Evolutionary conservation across 768 basidiomycete species (phyloP).

Genomic region (Lentinus brumalis): DNA sequence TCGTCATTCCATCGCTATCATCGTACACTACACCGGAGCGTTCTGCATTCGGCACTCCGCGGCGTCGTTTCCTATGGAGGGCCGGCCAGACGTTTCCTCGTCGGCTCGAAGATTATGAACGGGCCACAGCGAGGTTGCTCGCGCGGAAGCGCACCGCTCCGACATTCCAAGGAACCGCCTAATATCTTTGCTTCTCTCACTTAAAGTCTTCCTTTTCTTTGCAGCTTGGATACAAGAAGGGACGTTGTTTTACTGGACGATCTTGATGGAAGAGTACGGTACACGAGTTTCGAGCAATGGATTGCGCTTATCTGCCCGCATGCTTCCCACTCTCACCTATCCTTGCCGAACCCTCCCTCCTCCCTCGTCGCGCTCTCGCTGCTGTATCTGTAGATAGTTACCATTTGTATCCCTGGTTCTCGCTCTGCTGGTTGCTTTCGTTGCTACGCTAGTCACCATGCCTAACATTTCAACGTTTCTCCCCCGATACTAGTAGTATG

Average conservation of each 20-base stretch:
- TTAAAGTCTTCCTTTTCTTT: no score
- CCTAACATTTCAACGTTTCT: no score
- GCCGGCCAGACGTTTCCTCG: not conserved
- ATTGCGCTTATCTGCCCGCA: not conserved
- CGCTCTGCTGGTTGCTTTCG: not conserved
- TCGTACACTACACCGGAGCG: not conserved
- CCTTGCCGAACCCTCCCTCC: not conserved
- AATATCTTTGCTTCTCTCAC: no score
- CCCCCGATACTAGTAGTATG: no score
- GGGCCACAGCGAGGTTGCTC: not conserved
- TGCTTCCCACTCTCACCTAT: not conserved
- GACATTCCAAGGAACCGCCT: not conserved
- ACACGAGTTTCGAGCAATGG: no score
- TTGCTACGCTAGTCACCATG: not conserved
- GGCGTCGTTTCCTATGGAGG: not conserved
- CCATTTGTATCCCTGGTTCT: not conserved
- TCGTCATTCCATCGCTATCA: not conserved
- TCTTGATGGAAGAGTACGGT: no score
- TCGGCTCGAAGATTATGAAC: not conserved
- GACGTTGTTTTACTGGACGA: no score
- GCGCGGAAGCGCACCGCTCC: not conserved
- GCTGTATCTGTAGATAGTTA: constrained; percentile 1
- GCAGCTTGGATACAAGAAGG: no score
- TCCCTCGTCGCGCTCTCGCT: not conserved
- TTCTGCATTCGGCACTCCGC: not conserved